These are phyloP conservation scores for Stagonosporopsis cucurbitacearum DNA, from an alignment of 2,329 filamentous ascomycete genomes.

Conservation along the genomic window DNA sequence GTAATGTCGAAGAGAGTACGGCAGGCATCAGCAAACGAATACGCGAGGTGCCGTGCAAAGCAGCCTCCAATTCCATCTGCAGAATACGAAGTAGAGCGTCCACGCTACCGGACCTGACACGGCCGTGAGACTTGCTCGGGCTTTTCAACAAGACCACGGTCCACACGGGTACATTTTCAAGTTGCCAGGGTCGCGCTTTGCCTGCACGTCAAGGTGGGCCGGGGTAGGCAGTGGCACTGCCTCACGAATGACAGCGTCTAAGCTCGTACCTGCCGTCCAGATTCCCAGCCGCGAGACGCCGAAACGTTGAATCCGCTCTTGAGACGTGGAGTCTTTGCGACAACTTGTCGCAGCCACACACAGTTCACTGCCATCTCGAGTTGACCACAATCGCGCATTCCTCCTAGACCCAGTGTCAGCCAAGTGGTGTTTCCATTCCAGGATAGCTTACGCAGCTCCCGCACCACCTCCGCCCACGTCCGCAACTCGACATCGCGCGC, in stretches of 20 bases:
- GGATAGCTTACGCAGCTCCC: conserved; percentile 30
- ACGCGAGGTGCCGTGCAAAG: conserved; percentile 1
- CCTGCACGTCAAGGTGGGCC: conserved; percentile 6
- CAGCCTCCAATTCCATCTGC: background rate
- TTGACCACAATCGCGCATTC: conserved; percentile 16
- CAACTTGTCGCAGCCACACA: background rate
- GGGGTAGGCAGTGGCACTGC: conserved; percentile 27
- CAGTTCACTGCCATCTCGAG: background rate
- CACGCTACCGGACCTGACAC: background rate
- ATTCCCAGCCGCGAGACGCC: conserved; percentile 19
- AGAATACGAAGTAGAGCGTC: background rate
- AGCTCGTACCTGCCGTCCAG: conserved; percentile 15
- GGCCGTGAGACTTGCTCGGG: conserved; percentile 1
- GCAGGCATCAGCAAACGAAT: conserved; percentile 4
- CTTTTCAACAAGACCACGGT: background rate
- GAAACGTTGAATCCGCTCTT: conserved; percentile 14
- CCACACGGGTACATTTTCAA: background rate
- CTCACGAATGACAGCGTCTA: conserved; percentile 22
- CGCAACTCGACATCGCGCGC: conserved; percentile 13
- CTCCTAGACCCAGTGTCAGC: conserved; percentile 9
- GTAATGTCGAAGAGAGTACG: conserved; percentile 8
- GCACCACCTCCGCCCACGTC: conserved; percentile 22
- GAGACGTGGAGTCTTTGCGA: conserved; percentile 13
- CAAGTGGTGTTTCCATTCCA: conserved; percentile 18
- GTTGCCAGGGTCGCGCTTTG: conserved; percentile 17